Base-by-base conservation (phyloP, 495 filamentous ascomycete species). In the Daldinia grandis region DNA sequence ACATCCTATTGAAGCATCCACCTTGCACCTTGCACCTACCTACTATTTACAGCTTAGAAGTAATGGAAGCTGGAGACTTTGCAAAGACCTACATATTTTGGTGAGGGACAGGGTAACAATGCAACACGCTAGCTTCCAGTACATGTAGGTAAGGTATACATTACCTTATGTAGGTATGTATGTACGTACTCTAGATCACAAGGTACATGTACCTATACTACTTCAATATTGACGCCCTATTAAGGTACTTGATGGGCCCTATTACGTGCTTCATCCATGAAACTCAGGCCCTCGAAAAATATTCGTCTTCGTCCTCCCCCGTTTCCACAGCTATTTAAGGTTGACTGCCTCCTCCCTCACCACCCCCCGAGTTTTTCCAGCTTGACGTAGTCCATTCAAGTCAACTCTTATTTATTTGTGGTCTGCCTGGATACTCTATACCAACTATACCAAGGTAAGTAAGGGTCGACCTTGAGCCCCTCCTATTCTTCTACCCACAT, bases 231-330 rank as follows among this genome's bases (percentile, higher is more conserved):
- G 67, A 61, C 60, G 64, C 60, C 69, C 54, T 72, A 68, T 72
- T 73, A 69, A 69, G 62, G 65, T 73, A 73, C 53, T 51, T 62
- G 61, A 73, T 66, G 65, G 70, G 44, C 19, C 65, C 70, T 73
- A 73, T 73, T 73, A 73, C 70, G 70, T 73, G 70, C 70, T 73
- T 69, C 70, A 69, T 69, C 70, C 69, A 67, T 59, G 64, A 40
- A 61, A 59, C 40, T 61, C 44, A 58, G 58, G 53, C 69, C 25
- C 69, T 72, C 60, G 3, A 65, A 66, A 59, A 64, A 60, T 37
- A 63, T 53, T 72, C 64, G 65, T 73, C 65, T 73, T 65, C 61
- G 57, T 67, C 42, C 50, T 60, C 58, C 40, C 70, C 69, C 54
- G 25, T 69, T 68, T 57, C 35, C 27, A 69, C n/a, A n/a, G n/a